A percentile compares a stretch with the other conserved stretches of the same genome.
phyloP scores from a whole-genome alignment of 2,329 filamentous ascomycete species.

The Pseudogymnoascus sp. region DNA sequence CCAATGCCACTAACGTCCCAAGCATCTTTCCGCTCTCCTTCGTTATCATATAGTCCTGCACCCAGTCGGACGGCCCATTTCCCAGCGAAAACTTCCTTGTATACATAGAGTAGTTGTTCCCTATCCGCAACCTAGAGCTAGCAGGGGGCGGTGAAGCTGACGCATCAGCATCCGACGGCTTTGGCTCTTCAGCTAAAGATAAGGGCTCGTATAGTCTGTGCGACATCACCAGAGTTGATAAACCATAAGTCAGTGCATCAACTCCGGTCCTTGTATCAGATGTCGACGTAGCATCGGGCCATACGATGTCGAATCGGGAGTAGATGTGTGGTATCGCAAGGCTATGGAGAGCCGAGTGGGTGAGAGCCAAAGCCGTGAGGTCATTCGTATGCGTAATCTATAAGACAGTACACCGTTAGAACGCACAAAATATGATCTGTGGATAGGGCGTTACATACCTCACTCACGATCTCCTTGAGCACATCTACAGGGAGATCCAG shows the following conservation, averaged over 20 bases:
- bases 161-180: constrained; percentile 5
- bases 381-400: constrained; percentile 77
- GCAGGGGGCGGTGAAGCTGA: constrained; percentile 17
- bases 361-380: constrained; percentile 66
- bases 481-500: constrained; percentile 73
- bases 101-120: constrained; percentile 70
- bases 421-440: not conserved
- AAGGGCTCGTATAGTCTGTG: constrained; percentile 8
- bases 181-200: not conserved
- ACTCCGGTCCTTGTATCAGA: constrained; percentile 62
- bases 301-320: constrained; percentile 79
- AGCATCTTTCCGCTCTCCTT: constrained; percentile 85
- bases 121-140: constrained; percentile 38
- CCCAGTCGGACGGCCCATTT: constrained; percentile 72
- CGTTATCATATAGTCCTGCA: constrained; percentile 70
- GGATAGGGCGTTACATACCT: constrained; percentile 40
- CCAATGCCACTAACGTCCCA: constrained; percentile 70
- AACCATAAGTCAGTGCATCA: constrained; percentile 73
- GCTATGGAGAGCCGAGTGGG: constrained; percentile 67
- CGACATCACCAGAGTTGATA: constrained; percentile 65
- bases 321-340: constrained; percentile 74
- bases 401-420: not conserved
- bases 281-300: constrained; percentile 62
- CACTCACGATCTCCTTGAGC: constrained; percentile 68
- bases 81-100: constrained; percentile 76